phyloP scores from a whole-genome alignment of 805 yeast genomes.

The Candida nonsorbophila region DNA sequence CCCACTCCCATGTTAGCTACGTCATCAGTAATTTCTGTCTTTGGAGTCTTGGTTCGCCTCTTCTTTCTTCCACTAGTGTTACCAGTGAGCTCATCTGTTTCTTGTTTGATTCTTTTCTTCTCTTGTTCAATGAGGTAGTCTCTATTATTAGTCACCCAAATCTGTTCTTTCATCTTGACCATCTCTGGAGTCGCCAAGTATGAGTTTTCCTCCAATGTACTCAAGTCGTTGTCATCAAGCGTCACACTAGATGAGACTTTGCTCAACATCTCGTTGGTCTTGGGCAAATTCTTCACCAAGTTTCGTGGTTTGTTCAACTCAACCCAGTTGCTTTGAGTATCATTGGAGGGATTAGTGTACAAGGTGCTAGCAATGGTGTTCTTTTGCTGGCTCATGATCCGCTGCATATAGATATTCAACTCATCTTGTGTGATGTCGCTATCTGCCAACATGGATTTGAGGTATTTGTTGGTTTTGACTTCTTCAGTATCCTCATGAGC shows the following conservation, averaged over 20 bases:
- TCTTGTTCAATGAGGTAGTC: slow-evolving; percentile 85
- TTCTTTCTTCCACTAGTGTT: slow-evolving; percentile 42
- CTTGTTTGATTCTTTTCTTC: slow-evolving; percentile 71
- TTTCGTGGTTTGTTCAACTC: slow-evolving; percentile 38
- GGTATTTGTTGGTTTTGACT: slow-evolving; percentile 1
- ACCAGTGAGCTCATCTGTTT: slow-evolving; percentile 85
- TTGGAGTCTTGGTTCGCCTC: slow-evolving; percentile 27
- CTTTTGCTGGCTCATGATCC: neutral
- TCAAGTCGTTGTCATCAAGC: slow-evolving; percentile 49
- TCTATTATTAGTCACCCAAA: slow-evolving; percentile 88
- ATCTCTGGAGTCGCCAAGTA: slow-evolving; percentile 64
- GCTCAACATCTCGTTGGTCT: slow-evolving; percentile 47
- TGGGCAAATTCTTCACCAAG: slow-evolving; percentile 50
- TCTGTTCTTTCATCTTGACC: slow-evolving; percentile 51
- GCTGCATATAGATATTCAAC: too few species aligned
- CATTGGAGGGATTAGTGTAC: slow-evolving; percentile 16
- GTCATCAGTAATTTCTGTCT: slow-evolving; percentile 13
- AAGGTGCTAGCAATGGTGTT: slow-evolving; percentile 2
- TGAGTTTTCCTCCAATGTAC: slow-evolving; percentile 72
- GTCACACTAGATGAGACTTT: slow-evolving; percentile 57
- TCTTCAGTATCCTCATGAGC: neutral
- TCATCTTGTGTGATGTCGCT: neutral
- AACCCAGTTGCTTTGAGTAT: too few species aligned
- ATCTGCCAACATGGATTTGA: neutral
- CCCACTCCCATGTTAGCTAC: slow-evolving; percentile 23